These are phyloP conservation scores for Termitomyces sp. DNA, from an alignment of 768 basidiomycete genomes.

Conservation along the genomic window DNA sequence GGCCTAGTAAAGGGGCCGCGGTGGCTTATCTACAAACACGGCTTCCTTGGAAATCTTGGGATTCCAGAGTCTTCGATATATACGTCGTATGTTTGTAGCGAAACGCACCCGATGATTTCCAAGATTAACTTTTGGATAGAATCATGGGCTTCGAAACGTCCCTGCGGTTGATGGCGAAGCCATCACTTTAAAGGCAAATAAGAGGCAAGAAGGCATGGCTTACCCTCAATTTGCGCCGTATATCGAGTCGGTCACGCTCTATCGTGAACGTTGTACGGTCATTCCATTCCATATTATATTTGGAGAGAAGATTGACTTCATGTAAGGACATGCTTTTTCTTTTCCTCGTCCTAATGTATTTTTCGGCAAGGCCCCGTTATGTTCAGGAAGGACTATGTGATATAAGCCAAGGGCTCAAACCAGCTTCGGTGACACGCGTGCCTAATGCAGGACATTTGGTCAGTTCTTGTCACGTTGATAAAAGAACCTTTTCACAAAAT, in stretches of 20 bases:
- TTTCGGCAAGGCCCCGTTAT: conserved; percentile 15
- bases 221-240: conserved; percentile 15
- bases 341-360: not conserved
- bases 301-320: conserved; percentile 14
- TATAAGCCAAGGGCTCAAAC: conserved; percentile 14
- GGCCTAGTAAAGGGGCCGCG: conserved; percentile 22
- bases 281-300: conserved; percentile 15
- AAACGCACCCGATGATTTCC: not conserved
- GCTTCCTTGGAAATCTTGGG: conserved; percentile 24
- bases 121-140: conserved; percentile 6
- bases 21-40: conserved; percentile 16
- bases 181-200: conserved; percentile 7
- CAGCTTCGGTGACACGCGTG: conserved; percentile 20
- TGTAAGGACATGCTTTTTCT: conserved; percentile 8
- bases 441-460: conserved; percentile 24
- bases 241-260: conserved; percentile 11
- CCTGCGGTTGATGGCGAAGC: conserved; percentile 1
- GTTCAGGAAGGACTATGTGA: conserved; percentile 21
- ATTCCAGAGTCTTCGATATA: conserved; percentile 20
- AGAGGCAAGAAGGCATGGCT: conserved; percentile 12
- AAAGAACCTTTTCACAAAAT: not conserved
- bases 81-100: conserved; percentile 18
- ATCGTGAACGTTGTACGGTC: conserved; percentile 6
- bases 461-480: not conserved
- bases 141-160: conserved; percentile 11